Percentiles rank a stretch among this genome's conserved stretches.
phyloP scores from a whole-genome alignment of 768 basidiomycete species.

The Termitomyces sp. region DNA sequence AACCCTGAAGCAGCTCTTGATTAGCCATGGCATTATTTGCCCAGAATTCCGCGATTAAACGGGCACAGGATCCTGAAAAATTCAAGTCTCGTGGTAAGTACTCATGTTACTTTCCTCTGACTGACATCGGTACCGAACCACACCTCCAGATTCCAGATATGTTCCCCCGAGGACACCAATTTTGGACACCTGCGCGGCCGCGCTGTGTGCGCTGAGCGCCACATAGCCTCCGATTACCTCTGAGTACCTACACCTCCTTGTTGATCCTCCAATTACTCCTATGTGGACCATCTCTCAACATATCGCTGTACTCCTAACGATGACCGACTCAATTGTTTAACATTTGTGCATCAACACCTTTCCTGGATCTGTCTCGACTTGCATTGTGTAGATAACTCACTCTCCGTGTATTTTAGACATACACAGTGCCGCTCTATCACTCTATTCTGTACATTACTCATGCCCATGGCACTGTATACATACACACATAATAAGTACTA shows the following conservation, averaged over 20 bases:
- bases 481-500: background rate
- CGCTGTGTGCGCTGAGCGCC: slow-evolving; percentile 8
- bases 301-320: background rate
- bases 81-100: slow-evolving; percentile 6
- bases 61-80: background rate
- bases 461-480: background rate
- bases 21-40: slow-evolving; percentile 52
- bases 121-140: slow-evolving; percentile 4
- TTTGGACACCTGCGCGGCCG: slow-evolving; percentile 10
- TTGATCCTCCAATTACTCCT: background rate
- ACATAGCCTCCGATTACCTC: slow-evolving; percentile 1
- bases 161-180: slow-evolving; percentile 5
- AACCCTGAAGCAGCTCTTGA: slow-evolving; percentile 48
- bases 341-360: background rate
- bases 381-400: background rate
- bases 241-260: background rate
- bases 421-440: background rate
- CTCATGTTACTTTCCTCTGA: background rate
- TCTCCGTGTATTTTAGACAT: background rate
- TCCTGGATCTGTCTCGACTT: background rate
- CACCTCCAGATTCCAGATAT: slow-evolving; percentile 1
- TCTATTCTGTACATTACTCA: background rate
- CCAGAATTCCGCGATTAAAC: slow-evolving; percentile 41
- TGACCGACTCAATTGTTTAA: background rate
- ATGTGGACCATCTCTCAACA: background rate